Conservation (phyloP, 2,329 filamentous ascomycete species). For the Hymenoscyphus salicellus region DNA sequence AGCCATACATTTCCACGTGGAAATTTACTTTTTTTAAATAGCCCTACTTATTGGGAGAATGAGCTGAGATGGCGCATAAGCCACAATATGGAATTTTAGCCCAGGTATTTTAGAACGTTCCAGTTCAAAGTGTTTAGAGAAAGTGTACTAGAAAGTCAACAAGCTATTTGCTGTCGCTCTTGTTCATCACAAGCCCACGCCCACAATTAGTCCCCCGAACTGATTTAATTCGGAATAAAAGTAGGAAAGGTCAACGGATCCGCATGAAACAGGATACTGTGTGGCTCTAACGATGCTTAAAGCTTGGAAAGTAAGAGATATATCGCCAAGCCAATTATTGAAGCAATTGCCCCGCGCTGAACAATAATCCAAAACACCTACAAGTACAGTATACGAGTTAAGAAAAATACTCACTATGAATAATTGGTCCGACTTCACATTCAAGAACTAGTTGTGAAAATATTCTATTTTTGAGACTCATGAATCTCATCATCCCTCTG, state of each 20-base stretch:
- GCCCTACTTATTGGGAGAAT: not conserved
- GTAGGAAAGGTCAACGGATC: too few relatives aligned
- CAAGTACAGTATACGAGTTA: too few relatives aligned
- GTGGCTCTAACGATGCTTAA: not conserved
- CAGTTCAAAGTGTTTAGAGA: too few relatives aligned
- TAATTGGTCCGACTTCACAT: not conserved
- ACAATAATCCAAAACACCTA: not conserved
- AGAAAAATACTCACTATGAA: not conserved
- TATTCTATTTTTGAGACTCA: constrained; percentile 9
- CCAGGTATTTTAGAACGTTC: too few relatives aligned
- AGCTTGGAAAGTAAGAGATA: not conserved
- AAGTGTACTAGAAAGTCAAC: too few relatives aligned
- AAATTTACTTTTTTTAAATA: not conserved
- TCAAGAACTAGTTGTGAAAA: not conserved
- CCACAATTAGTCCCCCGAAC: too few relatives aligned
- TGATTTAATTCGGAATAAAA: too few relatives aligned
- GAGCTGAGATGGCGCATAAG: too few relatives aligned
- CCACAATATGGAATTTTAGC: too few relatives aligned
- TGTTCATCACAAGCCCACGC: too few relatives aligned
- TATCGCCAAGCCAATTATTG: not conserved
- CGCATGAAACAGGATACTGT: not conserved
- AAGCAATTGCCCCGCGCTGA: too few relatives aligned
- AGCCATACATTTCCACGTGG: not conserved
- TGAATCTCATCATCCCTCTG: constrained; percentile 14
- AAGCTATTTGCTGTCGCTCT: too few relatives aligned